Base-by-base conservation (phyloP, 164 flowering plant species). In the Buxus sempervirens region DNA sequence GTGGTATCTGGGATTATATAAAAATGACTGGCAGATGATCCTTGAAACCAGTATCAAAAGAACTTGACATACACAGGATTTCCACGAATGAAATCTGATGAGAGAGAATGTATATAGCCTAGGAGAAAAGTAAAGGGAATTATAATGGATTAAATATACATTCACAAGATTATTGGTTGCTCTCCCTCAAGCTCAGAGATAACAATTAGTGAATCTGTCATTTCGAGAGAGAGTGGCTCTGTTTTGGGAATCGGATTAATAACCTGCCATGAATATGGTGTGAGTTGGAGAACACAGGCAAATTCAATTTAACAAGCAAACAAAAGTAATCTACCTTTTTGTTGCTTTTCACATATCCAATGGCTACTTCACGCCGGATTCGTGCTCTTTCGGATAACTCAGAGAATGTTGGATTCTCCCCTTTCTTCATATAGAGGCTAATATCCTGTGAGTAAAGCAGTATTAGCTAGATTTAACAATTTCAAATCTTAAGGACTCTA, bases 181-280 rank as follows among this genome's bases (percentile, higher is more conserved):
- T 83, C 93, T 69, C 91, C 93, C 75, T 91, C 96, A 58, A 87
- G 82, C 79, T 95, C 99, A 9, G 97, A 92, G 67, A 95, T 95
- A 62, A 92, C 99, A 48, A 95, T 90, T 58, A 92, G 76, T 21
- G 88, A 85, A 70, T 95, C 97, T 9, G 85, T 79, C 79, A 75
- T 69, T 58, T 68, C 84, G 60, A 95, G 90, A 38, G 78, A 76
- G 5, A 95, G 89, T 8, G 93, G 97, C 76, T 83, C 85, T 16
- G 85, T 76, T 75, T 95, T 95, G 19, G 89, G 82, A 61, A 59
- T 73, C 48, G 98, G 98, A 76, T 95, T 95, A 58, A 95, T 82
- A 65, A 95, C 94, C 98, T 95, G 91, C 75, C 78, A 55, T 12
- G 19, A 55, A 69, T 19, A 58, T 60, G 38, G 19, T 9, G 36